Evolutionary conservation across 768 basidiomycete genomes (phyloP), one percentile per base, ranked within the genome.

Genomic region (Cyclocybe cylindracea): DNA sequence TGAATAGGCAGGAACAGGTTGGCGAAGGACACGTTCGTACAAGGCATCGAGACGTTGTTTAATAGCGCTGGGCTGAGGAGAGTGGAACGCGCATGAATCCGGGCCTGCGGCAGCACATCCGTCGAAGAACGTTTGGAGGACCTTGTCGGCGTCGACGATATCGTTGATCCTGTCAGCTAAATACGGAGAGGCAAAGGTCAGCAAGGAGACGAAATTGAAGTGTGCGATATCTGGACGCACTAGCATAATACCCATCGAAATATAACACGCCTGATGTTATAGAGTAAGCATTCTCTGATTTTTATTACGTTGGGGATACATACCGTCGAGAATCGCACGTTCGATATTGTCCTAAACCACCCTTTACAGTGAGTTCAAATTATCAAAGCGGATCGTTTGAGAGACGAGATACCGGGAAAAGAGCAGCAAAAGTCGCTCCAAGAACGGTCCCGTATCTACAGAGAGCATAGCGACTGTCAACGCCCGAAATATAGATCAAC

Each of bases 291-390:
- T 24, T 24, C 24, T 24, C 24, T 24, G 24, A 24, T 24, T 24
- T 24, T 24, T 6, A 42, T 43, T 14, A 46, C 33, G 29, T 10
- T 24, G 33, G 19, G 47, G 63, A 43, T 52, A 73, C 75, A 75
- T 73, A 14, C 74, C 73, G 46, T 75, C 74, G 11, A 76, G 61
- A 5, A 73, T 56, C 11, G 74, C 14, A 11, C 73, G 67, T 37
- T 68, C 72, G 32, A 43, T 60, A 55, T 34, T 74, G 19, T 48
- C 46, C 54, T 60, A 8, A 44, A 50, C 9, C 49, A 48, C 38
- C 53, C 43, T 54, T 37, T 7, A 24, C 24, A 24, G 24, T 24
- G 24, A 37, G 37, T n/a, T 24, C 24, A 24, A 24, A 5, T 24
- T 24, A 24, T 24, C 24, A 24, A 5, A 24, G 24, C 24, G 24